Evolutionary conservation across 2,329 filamentous ascomycete genomes (phyloP).

Genomic region (Escovopsis sp.): DNA sequence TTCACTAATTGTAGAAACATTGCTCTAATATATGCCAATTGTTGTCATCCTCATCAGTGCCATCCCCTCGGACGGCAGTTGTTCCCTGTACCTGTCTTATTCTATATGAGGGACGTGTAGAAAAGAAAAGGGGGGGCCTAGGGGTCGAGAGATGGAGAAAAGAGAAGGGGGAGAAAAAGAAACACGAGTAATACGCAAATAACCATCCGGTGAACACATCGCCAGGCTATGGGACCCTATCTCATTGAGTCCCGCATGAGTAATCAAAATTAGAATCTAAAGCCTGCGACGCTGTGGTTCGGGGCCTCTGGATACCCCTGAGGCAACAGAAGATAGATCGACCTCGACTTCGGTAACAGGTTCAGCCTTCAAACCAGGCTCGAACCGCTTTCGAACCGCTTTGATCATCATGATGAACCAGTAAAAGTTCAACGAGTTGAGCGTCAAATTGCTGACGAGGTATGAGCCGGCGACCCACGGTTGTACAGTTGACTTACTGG

Average conservation of each 20-base stretch:
- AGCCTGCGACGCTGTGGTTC: conserved; percentile 17
- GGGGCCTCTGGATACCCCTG: conserved; percentile 11
- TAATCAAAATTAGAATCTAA: not conserved
- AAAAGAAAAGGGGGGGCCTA: not conserved
- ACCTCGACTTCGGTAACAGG: conserved; percentile 15
- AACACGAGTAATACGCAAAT: too few species aligned
- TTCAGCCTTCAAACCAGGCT: conserved; percentile 25
- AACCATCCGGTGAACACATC: not conserved
- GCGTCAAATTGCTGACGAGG: conserved; percentile 51
- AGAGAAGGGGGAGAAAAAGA: too few species aligned
- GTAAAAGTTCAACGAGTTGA: conserved; percentile 67
- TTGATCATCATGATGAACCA: conserved; percentile 84
- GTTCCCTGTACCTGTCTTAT: not conserved
- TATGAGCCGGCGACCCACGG: conserved; percentile 57
- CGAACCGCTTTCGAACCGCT: conserved; percentile 63
- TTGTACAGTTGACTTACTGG: conserved; percentile 39
- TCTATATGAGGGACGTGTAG: not conserved
- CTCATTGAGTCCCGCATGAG: not conserved
- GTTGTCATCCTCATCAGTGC: not conserved
- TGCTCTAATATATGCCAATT: not conserved
- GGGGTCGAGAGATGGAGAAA: not conserved
- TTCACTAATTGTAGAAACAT: not conserved
- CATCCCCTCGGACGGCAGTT: not conserved
- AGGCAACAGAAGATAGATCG: conserved; percentile 17
- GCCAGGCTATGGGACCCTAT: not conserved